A percentile compares a stretch with the other conserved stretches of the same genome.
These are phyloP conservation scores for Cryptosporidium parvum DNA, from an alignment of 169 alveolate genomes.

Conservation along the genomic window DNA sequence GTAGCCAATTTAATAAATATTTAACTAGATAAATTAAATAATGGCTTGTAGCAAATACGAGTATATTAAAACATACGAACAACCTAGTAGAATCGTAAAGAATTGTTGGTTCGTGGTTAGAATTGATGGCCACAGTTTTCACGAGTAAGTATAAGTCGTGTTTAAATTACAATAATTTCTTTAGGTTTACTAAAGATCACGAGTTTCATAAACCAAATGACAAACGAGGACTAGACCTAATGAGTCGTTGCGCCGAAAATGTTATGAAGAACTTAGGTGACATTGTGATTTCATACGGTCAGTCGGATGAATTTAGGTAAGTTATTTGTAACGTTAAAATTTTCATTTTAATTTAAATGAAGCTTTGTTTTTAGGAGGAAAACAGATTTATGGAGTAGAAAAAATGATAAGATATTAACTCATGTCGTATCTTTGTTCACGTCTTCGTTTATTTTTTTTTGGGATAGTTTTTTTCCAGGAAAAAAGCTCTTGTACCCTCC, in stretches of 20 bases:
- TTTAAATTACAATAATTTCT: neutral
- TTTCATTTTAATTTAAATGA: slow-evolving; percentile 30
- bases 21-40: slow-evolving; percentile 12
- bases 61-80: slow-evolving; percentile 94
- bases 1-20: neutral
- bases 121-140: slow-evolving; percentile 95
- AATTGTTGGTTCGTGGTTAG: slow-evolving; percentile 93
- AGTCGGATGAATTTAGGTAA: slow-evolving; percentile 92
- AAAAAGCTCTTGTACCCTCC: slow-evolving; percentile 87
- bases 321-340: neutral
- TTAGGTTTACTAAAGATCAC: slow-evolving; percentile 88
- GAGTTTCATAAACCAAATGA: slow-evolving; percentile 95
- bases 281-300: slow-evolving; percentile 94
- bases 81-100: slow-evolving; percentile 83
- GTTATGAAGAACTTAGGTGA: slow-evolving; percentile 93
- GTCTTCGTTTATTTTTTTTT: slow-evolving; percentile 89
- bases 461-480: slow-evolving; percentile 85
- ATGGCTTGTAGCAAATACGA: slow-evolving; percentile 90
- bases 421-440: slow-evolving; percentile 92
- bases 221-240: slow-evolving; percentile 87
- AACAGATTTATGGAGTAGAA: slow-evolving; percentile 84
- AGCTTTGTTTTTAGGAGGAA: slow-evolving; percentile 86
- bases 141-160: slow-evolving; percentile 74
- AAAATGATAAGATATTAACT: slow-evolving; percentile 89
- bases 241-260: slow-evolving; percentile 91